A percentile compares a stretch with the other conserved stretches of the same genome.
These are phyloP conservation scores for Voacanga thouarsii DNA, from an alignment of 257 asterid species.

Conservation along the genomic window DNA sequence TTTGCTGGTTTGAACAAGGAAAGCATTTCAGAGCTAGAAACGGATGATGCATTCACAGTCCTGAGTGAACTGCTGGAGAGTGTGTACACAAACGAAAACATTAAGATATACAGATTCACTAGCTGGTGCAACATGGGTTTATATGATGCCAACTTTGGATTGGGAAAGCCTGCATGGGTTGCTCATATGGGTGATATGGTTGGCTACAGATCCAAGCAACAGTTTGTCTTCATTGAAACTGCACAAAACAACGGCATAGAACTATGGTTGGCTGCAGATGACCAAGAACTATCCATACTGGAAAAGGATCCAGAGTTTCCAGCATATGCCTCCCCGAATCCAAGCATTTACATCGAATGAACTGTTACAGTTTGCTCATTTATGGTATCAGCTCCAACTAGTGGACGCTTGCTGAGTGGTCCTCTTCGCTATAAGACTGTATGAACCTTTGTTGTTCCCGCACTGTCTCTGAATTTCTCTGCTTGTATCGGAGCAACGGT, in stretches of 20 bases:
- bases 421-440: too few species aligned
- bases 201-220: constrained; percentile 22
- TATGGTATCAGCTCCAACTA: neutral
- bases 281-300: constrained; percentile 7
- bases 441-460: too few species aligned
- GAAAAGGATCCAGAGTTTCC: constrained; percentile 27
- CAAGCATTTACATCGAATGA: constrained; percentile 11
- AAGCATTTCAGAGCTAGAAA: constrained; percentile 12
- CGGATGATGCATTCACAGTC: constrained; percentile 6
- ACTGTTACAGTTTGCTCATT: too few species aligned
- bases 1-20: constrained; percentile 15
- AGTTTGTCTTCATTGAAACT: constrained; percentile 23
- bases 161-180: constrained; percentile 24
- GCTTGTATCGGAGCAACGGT: too few species aligned
- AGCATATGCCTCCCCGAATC: constrained; percentile 24
- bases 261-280: constrained; percentile 26
- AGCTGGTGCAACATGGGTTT: constrained; percentile 14
- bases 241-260: constrained; percentile 5
- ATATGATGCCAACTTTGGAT: constrained; percentile 14
- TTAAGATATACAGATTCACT: constrained; percentile 7
- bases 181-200: constrained; percentile 22
- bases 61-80: constrained; percentile 14
- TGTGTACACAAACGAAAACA: constrained; percentile 19
- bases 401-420: too few species aligned
- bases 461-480: too few species aligned